These are phyloP conservation scores for Ophiostoma perfectum DNA, from an alignment of 2,329 filamentous ascomycete genomes.

Conservation along the genomic window DNA sequence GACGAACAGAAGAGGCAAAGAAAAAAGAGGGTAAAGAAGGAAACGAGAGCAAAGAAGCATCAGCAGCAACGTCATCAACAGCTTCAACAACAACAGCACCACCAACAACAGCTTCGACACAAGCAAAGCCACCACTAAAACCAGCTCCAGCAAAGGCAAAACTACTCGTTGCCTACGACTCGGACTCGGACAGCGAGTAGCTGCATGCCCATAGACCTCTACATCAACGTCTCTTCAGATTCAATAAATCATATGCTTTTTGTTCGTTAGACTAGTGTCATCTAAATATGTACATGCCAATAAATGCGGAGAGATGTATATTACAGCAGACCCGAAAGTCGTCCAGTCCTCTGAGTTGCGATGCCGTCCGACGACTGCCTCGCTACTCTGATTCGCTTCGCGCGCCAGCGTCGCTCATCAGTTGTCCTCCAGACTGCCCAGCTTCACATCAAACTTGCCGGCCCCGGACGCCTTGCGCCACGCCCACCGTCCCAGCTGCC, in stretches of 20 bases:
- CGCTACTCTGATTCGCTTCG: too few relatives aligned
- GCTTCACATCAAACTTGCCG: constrained; percentile 35
- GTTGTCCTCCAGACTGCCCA: constrained; percentile 27
- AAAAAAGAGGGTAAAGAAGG: background rate
- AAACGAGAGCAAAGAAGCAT: constrained; percentile 24
- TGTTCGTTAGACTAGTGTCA: background rate
- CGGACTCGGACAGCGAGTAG: constrained; percentile 45
- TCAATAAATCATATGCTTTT: background rate
- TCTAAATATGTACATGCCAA: background rate
- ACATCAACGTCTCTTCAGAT: too few relatives aligned
- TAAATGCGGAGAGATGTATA: constrained; percentile 4
- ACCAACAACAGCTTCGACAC: background rate
- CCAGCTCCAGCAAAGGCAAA: constrained; percentile 29
- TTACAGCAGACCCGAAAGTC: background rate
- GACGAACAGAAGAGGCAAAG: constrained; percentile 11
- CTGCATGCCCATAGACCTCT: constrained; percentile 15
- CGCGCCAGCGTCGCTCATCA: background rate
- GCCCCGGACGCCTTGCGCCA: constrained; percentile 38
- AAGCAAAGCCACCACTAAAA: constrained; percentile 11
- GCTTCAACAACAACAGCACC: constrained; percentile 20
- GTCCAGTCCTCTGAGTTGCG: too few relatives aligned
- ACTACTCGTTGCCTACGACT: constrained; percentile 52
- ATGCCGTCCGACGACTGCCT: too few relatives aligned
- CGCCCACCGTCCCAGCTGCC: constrained; percentile 50
- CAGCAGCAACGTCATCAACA: background rate